Percentiles rank a stretch among this genome's conserved stretches.
Evolutionary conservation across 108 stramenopile species (phyloP).

Genomic region (Nitzschia palea): DNA sequence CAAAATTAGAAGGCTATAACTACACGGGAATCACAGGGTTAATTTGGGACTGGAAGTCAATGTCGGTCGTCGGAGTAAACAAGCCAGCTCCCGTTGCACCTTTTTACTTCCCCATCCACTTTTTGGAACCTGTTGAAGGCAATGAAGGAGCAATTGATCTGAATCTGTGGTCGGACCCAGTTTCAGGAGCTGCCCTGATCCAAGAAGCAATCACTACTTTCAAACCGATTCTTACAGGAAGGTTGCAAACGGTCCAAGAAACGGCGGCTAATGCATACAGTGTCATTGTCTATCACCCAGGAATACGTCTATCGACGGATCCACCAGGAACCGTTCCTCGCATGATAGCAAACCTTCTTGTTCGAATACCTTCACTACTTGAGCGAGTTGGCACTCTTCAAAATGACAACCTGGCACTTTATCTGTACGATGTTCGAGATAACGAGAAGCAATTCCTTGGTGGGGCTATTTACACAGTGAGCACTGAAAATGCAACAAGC

Average conservation of each 20-base stretch:
- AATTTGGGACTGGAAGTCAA: not conserved
- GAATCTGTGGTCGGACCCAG: slow-evolving; percentile 7
- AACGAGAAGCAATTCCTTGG: not conserved
- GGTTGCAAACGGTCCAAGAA: slow-evolving; percentile 4
- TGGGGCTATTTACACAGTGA: not conserved
- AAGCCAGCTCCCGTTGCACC: not conserved
- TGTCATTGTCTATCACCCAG: slow-evolving; percentile 10
- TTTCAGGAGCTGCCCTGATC: not conserved
- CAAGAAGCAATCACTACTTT: not conserved
- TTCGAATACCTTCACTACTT: slow-evolving; percentile 1
- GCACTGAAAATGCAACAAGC: not conserved
- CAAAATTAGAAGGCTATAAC: not conserved
- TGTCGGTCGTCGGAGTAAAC: not conserved
- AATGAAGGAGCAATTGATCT: slow-evolving; percentile 28
- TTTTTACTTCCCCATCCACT: slow-evolving; percentile 30
- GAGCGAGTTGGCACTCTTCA: not conserved
- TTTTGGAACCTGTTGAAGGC: slow-evolving; percentile 25
- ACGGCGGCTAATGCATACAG: slow-evolving; percentile 5
- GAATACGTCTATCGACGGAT: not conserved
- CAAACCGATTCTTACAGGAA: not conserved
- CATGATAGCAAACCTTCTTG: not conserved
- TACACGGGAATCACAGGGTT: slow-evolving; percentile 27
- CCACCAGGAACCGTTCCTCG: not conserved
- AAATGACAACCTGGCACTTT: not conserved
- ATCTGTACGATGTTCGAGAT: slow-evolving; percentile 1